phyloP scores from a whole-genome alignment of 148 eudicot species.

The Rhododendron williamsianum region DNA sequence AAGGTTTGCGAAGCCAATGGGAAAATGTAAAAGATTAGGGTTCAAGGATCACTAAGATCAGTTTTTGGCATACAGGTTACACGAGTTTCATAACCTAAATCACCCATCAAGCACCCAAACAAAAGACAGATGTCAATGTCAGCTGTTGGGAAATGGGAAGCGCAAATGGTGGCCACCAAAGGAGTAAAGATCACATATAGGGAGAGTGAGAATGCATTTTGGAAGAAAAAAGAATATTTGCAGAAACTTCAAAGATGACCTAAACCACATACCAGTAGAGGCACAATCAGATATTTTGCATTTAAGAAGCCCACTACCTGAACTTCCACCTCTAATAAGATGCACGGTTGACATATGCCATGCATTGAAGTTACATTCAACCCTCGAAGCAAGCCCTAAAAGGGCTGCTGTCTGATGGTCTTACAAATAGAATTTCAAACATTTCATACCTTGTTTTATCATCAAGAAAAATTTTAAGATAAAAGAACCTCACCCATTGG shows the following conservation, averaged over 20 bases:
- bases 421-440: not conserved
- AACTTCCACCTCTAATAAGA: not conserved
- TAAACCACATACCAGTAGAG: not conserved
- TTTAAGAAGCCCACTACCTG: not conserved
- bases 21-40: not conserved
- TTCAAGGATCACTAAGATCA: not conserved
- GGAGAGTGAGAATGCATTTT: not conserved
- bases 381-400: no score
- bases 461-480: not conserved
- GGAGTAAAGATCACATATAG: not conserved
- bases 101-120: not conserved
- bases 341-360: not conserved
- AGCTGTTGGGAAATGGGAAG: not conserved
- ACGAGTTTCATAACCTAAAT: not conserved
- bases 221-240: not conserved
- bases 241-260: not conserved
- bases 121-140: not conserved
- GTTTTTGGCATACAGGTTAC: not conserved
- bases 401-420: not conserved
- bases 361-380: not conserved
- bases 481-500: conserved; percentile 62
- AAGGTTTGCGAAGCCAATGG: not conserved
- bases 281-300: not conserved
- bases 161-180: not conserved
- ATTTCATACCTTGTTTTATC: not conserved